phyloP scores from a whole-genome alignment of 768 basidiomycete species.

The Crepidotus variabilis region DNA sequence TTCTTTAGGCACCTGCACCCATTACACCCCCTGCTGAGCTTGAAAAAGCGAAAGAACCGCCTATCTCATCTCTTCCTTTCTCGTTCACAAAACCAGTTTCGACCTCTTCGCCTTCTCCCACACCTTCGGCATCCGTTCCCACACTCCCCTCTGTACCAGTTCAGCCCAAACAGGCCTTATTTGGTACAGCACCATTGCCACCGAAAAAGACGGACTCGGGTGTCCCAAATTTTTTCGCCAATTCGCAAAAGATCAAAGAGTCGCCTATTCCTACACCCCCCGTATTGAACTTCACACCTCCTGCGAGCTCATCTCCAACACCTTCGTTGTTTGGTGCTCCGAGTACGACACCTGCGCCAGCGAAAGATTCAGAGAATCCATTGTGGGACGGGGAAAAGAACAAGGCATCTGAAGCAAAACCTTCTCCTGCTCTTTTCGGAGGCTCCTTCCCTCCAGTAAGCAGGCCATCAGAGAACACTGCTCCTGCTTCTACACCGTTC shows the following conservation, averaged over 20 bases:
- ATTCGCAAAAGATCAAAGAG: conserved; percentile 38
- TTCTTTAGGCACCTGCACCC: conserved; percentile 23
- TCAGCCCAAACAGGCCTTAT: neutral
- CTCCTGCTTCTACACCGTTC: neutral
- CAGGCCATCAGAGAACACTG: neutral
- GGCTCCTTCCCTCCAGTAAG: neutral
- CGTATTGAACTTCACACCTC: conserved; percentile 10
- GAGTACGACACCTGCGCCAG: conserved; percentile 12
- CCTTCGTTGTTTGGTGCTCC: conserved; percentile 4
- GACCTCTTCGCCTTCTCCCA: neutral
- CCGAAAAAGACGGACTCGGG: conserved; percentile 15
- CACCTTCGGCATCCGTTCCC: neutral
- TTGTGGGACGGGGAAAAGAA: neutral
- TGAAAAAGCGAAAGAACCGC: conserved; percentile 57
- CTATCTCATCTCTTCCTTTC: conserved; percentile 60
- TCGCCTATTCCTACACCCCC: conserved; percentile 22
- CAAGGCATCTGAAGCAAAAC: neutral
- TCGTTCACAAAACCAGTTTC: conserved; percentile 43
- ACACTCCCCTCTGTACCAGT: neutral
- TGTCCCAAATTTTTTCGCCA: conserved; percentile 66
- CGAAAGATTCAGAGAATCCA: neutral
- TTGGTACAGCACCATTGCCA: conserved; percentile 1
- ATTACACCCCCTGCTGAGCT: conserved; percentile 32
- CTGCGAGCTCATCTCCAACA: conserved; percentile 6
- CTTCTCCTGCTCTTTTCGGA: neutral